Percentiles rank a stretch among this genome's conserved stretches.
These are phyloP conservation scores for Larix sibirica DNA, from an alignment of 83 land plant genomes.

Conservation along the genomic window DNA sequence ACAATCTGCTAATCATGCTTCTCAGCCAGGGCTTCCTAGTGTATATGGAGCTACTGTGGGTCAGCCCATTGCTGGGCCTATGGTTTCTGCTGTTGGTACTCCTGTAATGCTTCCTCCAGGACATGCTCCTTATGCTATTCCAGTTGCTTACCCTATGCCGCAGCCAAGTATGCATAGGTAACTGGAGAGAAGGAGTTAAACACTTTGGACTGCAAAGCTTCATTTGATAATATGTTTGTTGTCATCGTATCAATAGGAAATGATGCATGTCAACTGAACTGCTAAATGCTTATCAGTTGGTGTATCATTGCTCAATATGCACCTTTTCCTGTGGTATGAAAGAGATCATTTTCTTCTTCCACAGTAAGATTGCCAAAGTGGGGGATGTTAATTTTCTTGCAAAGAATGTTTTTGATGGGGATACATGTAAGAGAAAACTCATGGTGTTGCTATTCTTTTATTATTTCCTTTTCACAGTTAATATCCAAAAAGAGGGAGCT, in stretches of 20 bases:
- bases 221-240: neutral
- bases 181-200: neutral
- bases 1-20: conserved; percentile 13
- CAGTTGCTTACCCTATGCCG: conserved; percentile 32
- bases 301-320: neutral
- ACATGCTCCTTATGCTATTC: conserved; percentile 27
- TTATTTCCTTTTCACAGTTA: neutral
- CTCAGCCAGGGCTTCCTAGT: conserved; percentile 12
- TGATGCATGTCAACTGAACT: neutral
- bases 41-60: conserved; percentile 24
- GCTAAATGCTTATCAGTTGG: neutral
- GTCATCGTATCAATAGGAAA: neutral
- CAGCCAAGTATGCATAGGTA: conserved; percentile 22
- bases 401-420: neutral
- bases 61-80: conserved; percentile 26
- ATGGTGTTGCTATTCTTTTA: neutral
- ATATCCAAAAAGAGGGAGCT: too few relatives aligned
- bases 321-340: neutral
- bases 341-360: neutral
- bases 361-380: neutral
- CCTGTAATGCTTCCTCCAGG: conserved; percentile 40
- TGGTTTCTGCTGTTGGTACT: conserved; percentile 34
- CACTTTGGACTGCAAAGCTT: neutral
- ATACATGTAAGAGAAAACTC: neutral
- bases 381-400: neutral